Evolutionary conservation across 768 basidiomycete genomes (phyloP).

Genomic region (Amanita rimosa): DNA sequence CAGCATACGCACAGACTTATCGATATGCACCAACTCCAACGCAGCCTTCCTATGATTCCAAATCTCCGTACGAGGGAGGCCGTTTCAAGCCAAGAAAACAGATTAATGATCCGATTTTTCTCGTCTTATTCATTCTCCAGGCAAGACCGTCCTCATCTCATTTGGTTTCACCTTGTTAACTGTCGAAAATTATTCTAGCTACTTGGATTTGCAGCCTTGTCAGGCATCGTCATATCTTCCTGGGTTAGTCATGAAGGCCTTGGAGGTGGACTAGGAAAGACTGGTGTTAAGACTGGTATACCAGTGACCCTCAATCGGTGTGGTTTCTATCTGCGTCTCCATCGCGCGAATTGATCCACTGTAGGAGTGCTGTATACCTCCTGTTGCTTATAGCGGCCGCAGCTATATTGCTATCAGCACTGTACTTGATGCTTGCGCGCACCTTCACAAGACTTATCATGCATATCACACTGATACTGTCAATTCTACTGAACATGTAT

Average conservation of each 20-base stretch:
- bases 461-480: slow-evolving; percentile 62
- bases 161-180: not conserved
- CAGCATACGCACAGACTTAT: slow-evolving; percentile 11
- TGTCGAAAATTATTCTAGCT: slow-evolving; percentile 25
- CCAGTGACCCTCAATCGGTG: slow-evolving; percentile 57
- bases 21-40: slow-evolving; percentile 14
- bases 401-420: slow-evolving; percentile 50
- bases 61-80: slow-evolving; percentile 48
- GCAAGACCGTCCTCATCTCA: slow-evolving; percentile 19
- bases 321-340: slow-evolving; percentile 11
- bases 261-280: slow-evolving; percentile 60
- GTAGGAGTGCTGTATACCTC: slow-evolving; percentile 66
- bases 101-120: slow-evolving; percentile 63
- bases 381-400: slow-evolving; percentile 62
- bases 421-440: slow-evolving; percentile 62
- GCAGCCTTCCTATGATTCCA: slow-evolving; percentile 21
- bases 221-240: slow-evolving; percentile 49
- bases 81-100: slow-evolving; percentile 58
- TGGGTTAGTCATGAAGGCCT: slow-evolving; percentile 58
- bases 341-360: not conserved
- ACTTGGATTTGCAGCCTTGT: slow-evolving; percentile 56
- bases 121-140: slow-evolving; percentile 63
- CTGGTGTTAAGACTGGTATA: slow-evolving; percentile 45
- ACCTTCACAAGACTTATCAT: slow-evolving; percentile 66
- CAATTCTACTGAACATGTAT: slow-evolving; percentile 54